These are phyloP conservation scores for Kwoniella sp. DNA, from an alignment of 768 basidiomycete genomes.

Conservation along the genomic window DNA sequence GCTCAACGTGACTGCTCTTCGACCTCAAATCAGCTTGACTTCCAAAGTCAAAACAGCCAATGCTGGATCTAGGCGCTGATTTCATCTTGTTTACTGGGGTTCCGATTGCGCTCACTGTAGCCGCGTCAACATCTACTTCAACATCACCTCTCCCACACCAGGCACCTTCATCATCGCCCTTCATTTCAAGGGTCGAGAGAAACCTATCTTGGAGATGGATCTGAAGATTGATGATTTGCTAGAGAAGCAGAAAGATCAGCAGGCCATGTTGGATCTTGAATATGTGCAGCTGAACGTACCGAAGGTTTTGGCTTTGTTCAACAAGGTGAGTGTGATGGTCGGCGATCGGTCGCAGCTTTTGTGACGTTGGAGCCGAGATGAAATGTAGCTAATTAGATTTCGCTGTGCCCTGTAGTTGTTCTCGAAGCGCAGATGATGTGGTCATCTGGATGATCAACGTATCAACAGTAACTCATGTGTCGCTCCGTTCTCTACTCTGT, in stretches of 20 bases:
- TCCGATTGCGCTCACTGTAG: conserved; percentile 59
- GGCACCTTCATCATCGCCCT: conserved; percentile 98
- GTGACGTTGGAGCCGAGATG: neutral
- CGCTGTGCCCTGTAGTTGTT: conserved; percentile 29
- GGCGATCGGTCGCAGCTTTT: neutral
- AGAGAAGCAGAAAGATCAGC: conserved; percentile 99
- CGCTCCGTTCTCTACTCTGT: too few relatives aligned
- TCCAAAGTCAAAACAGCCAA: too few relatives aligned
- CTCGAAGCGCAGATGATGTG: conserved; percentile 34
- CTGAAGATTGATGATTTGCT: conserved; percentile 96
- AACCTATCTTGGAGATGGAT: conserved; percentile 99
- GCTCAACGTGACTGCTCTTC: too few relatives aligned
- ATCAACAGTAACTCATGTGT: too few relatives aligned
- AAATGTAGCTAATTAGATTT: neutral
- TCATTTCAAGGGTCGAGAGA: conserved; percentile 98
- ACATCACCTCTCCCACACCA: conserved; percentile 94
- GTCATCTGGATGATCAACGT: too few relatives aligned
- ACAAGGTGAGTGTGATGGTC: conserved; percentile 73
- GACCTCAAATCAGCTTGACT: too few relatives aligned
- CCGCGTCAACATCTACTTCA: conserved; percentile 98
- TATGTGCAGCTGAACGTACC: conserved; percentile 97
- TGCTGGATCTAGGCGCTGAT: neutral
- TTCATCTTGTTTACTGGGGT: too few relatives aligned
- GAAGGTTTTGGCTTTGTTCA: conserved; percentile 85
- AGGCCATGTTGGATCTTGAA: conserved; percentile 91